These are phyloP conservation scores for Irpex rosettiformis DNA, from an alignment of 1,284 basidiomycete species.

Conservation along the genomic window DNA sequence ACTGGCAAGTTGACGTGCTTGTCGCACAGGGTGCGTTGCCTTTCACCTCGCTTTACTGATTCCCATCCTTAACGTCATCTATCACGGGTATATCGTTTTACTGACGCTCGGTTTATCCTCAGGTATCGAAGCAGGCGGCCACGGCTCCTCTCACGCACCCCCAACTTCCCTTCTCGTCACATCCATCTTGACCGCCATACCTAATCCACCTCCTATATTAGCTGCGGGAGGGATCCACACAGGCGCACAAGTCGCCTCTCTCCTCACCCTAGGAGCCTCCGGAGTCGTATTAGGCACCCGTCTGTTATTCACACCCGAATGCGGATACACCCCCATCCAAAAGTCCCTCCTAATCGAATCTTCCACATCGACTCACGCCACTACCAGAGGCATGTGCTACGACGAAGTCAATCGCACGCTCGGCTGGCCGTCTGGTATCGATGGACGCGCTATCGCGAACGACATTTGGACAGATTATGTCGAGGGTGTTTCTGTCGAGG, in stretches of 20 bases:
- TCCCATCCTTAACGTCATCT: too few species aligned
- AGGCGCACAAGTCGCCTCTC: conserved; percentile 59
- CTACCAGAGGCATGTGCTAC: conserved; percentile 64
- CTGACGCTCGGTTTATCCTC: not conserved
- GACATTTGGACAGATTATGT: conserved; percentile 57
- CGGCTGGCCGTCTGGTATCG: conserved; percentile 62
- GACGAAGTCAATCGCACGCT: conserved; percentile 55
- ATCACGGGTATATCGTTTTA: too few species aligned
- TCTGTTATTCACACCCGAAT: conserved; percentile 65
- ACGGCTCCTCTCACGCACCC: conserved; percentile 55
- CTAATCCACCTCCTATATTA: conserved; percentile 49
- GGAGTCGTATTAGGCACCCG: conserved; percentile 72
- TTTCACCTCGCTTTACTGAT: conserved; percentile 6
- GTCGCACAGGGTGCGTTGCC: conserved; percentile 63
- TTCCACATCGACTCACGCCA: conserved; percentile 44
- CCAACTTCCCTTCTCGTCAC: conserved; percentile 58
- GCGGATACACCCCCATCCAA: conserved; percentile 52
- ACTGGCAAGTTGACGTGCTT: conserved; percentile 67
- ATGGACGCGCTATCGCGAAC: conserved; percentile 60
- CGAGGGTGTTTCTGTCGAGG: conserved; percentile 42
- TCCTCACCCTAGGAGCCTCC: conserved; percentile 63
- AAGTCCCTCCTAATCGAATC: conserved; percentile 44
- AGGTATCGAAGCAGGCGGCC: conserved; percentile 77
- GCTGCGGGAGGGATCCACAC: conserved; percentile 54
- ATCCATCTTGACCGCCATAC: conserved; percentile 42